phyloP scores from a whole-genome alignment of 78 protist species.

The Mantamonas sphyraenae region DNA sequence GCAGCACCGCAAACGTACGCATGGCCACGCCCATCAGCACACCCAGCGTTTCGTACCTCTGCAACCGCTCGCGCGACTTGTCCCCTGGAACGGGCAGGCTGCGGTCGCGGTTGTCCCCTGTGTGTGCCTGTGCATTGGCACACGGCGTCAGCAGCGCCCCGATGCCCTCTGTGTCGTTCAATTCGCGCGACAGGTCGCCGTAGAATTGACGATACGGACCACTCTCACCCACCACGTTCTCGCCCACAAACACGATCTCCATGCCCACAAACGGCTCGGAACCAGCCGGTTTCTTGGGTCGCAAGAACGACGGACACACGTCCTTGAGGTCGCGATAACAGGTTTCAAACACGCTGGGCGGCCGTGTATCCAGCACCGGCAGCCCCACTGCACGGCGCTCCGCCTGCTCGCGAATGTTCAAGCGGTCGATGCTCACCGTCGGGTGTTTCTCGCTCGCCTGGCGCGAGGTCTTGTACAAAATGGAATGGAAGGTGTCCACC shows the following conservation, averaged over 20 bases:
- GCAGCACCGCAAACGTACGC: slow-evolving; percentile 9
- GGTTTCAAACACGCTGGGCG: slow-evolving; percentile 12
- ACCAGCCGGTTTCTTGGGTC: slow-evolving; percentile 15
- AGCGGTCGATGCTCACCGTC: no score
- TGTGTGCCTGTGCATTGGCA: slow-evolving; percentile 1
- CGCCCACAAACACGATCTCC: slow-evolving; percentile 15
- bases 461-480: no score
- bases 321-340: background rate
- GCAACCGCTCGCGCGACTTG: slow-evolving; percentile 1
- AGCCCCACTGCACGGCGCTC: no score
- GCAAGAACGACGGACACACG: background rate
- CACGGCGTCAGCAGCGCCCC: slow-evolving; percentile 8
- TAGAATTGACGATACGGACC: slow-evolving; percentile 35
- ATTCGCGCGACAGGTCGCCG: slow-evolving; percentile 14
- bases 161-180: background rate
- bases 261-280: slow-evolving; percentile 19
- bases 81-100: background rate
- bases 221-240: slow-evolving; percentile 34
- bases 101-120: slow-evolving; percentile 9
- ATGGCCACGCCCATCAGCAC: slow-evolving; percentile 23
- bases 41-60: slow-evolving; percentile 14
- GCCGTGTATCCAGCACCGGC: no score
- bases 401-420: no score
- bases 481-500: no score
- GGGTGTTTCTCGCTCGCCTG: no score